Evolutionary conservation across 306 rosid genomes (phyloP), one percentile per base, ranked within the genome.

Genomic region (Prunus fruticosa): DNA sequence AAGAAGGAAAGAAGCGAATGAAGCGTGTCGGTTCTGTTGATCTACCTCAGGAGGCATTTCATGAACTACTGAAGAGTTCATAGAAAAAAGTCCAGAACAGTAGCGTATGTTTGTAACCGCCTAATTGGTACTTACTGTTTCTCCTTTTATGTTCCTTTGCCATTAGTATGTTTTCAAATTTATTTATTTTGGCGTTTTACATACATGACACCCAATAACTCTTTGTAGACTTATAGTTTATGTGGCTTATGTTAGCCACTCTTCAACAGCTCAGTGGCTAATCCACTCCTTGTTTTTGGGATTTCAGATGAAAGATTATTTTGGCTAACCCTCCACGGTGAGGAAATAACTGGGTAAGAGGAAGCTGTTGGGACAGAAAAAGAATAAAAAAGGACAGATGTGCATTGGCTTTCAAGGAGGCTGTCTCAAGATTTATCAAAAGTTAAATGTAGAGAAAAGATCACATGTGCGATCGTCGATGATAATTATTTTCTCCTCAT

Each of bases 1-100:
- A 92, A 80, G 98, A 94, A 90, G 98, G 98, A 69, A 94, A 94
- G 83, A 94, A 92, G 86, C 83, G 97, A 86, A 94, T 94, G 98
- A 94, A 94, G 79, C 96, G 96, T 1, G 85, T 94, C 53, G 98
- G 98, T 41, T 94, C 97, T 30, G 91, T 94, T 68, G 96, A 94
- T 84, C 82, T 92, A 82, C 98, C 98, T 52, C 98, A 94, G 72
- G 98, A 94, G 83, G 98, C 98, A 71, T 92, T 94, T 80, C 93
- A 94, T 80, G 89, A 94, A 76, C 87, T 92, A 61, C 82, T 94
- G 80, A 90, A 94, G 86, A 94, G 89, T 78, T 92, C 96, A 56
- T 94, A 88, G 80, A 20, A 28, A 76, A 60, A 63, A 20, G 12
- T 71, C 76, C 45, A 19, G 46, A 61, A 68, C 72, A 22, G 65